Base-by-base conservation (phyloP, 2,329 filamentous ascomycete genomes). In the Paraphaeosphaeria minitans region DNA sequence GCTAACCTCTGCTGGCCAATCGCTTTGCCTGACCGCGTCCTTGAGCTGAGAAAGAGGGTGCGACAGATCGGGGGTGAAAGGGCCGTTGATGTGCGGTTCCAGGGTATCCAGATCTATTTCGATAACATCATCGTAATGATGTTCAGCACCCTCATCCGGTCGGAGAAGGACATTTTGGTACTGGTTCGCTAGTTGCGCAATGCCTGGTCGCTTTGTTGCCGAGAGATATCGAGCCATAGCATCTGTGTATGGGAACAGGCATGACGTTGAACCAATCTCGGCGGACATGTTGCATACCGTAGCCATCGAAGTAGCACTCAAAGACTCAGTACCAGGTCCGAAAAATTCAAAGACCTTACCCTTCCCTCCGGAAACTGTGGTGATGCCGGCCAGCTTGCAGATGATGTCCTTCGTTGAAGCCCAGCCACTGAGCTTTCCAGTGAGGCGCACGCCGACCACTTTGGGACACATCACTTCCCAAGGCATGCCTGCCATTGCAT, bases 211-310 rank as follows among this genome's bases (percentile, higher is more conserved):
- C 21, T 68, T 67, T 0, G 74, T 78, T 0, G 68, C 71, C 1
- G 56, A 56, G 0, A 78, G 67, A 55, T 77, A 78, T 3, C 69
- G 55, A 2, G 61, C 57, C 71, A 78, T 77, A 0, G 70, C 59
- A 2, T 68, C 59, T 0, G 74, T 72, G 35, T 75, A 78, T 0
- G 76, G 75, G 47, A 78, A 78, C 16, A 77, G 65, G 51, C 72
- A 78, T 1, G 75, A 73, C 0, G 75, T 77, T 31, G 75, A 75
- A 0, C 76, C 76, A 39, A 76, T 70, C 50, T 78, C 75, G 2
- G 76, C 75, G 1, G 66, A 70, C 75, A 78, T 78, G 56, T 78
- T 78, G 57, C 72, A 75, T 7, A 77, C 67, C 2, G 76, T 78
- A 0, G 73, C 75, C 75, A 76, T 77, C 1, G 70, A 76, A 7